Evolutionary conservation across 306 rosid species (phyloP), one percentile per base, ranked within the genome.

Genomic region (Cucurbita pepo): DNA sequence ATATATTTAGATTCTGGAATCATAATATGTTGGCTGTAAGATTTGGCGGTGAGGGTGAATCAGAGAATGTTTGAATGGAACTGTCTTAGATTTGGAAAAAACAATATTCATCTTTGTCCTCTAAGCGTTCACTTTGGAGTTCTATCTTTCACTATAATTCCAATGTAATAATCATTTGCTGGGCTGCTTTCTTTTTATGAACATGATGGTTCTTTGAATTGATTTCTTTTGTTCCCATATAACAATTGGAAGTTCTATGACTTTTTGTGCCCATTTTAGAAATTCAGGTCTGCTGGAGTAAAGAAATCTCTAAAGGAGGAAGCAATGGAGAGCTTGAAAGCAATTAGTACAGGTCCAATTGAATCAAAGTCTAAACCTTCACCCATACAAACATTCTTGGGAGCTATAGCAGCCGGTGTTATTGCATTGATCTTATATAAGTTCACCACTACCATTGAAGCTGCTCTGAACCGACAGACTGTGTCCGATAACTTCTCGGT

Each of bases 211-310:
- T 36, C 22, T 1, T 34, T 69, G 13, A 30, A 43, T 47, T 25
- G 43, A 48, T 47, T 8, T 6, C 21, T 51, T 14, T 45, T 22
- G 16, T 50, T 25, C 8, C 13, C 36, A 13, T 57, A 12, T 25
- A 56, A 62, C 5, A 8, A 16, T 40, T 62, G 1, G 2, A 34
- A 13, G 1, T 21, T 69, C n/a, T 15, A 10, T 70, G 5, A 66
- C 55, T n/a, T 70, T 34, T 34, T 48, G 40, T 70, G 60, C 15
- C 79, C 56, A 66, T 82, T 80, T 48, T 77, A 94, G 99, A 82
- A 94, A 94, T 86, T 86, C 74, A 94, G 99, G 77, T 94, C 99
- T 69, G 74, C 83, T 43, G 99, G 92, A 77, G 90, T 63, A 75
- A 86, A 82, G 73, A 85, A 86, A 74, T 82, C 99, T 5, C 5